Evolutionary conservation across 345 rosid genomes (phyloP), one percentile per base, ranked within the genome.

Genomic region (Leavenworthia alabamica): DNA sequence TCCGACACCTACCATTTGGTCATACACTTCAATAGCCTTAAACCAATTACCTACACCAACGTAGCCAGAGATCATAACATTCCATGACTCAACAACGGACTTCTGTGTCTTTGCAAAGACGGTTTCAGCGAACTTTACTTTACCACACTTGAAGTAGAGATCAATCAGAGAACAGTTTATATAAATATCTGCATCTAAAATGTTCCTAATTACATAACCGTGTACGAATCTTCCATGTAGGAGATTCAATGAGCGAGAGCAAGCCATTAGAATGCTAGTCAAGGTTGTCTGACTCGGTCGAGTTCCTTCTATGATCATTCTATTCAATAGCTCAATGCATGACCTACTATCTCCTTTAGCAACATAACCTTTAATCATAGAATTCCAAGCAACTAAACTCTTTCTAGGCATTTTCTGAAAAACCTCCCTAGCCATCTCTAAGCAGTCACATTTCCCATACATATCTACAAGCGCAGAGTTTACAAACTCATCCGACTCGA

Each of bases 381-480:
- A 78, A 73, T 82, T 82, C 87, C 91, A 86, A 58, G 89, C 75
- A 64, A 83, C 73, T 49, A 80, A 78, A 58, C 74, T 69, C 73
- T 80, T 82, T 48, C 45, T 66, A 0, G 73, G 36, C 39, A 76
- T 82, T 45, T 58, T 62, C 56, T 82, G 80, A 2, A 86, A 86
- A 69, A 81, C 71, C 49, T 61, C 82, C 58, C 48, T 67, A 40
- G 89, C 91, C 71, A 63, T 76, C 72, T 78, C 86, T 66, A 86
- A 49, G 60, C 76, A 74, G 45, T 78, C 82, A 58, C 89, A 89
- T 70, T 76, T 82, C 33, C 81, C 87, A 56, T 86, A 80, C 88
- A 89, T 74, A 50, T 81, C 90, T 14, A 86, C 82, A n/a, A 89
- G 87, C 13, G 89, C 89, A 56, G 96, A 76, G 60, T 71, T 62